Evolutionary conservation across 495 filamentous ascomycete species (phyloP).

Genomic region (Amorphotheca resinae): DNA sequence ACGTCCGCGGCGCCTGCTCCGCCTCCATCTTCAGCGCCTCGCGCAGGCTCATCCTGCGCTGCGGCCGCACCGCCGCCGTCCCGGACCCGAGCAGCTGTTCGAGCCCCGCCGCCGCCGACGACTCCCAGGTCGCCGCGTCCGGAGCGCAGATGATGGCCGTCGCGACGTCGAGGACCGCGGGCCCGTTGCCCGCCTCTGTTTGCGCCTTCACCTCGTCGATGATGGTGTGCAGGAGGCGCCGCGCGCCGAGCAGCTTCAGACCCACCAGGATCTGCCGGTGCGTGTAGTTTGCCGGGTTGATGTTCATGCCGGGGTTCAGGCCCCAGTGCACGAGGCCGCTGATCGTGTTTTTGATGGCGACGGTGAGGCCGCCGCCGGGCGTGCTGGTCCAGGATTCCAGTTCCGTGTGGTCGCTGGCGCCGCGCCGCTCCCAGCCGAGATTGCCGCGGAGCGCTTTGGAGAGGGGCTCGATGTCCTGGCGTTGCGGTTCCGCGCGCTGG

Average conservation of each 20-base stretch:
- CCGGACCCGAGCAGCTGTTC: background rate
- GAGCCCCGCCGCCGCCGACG: background rate
- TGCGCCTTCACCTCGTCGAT: slow-evolving; percentile 50
- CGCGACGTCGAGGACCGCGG: slow-evolving; percentile 61
- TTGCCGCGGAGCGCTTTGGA: slow-evolving; percentile 58
- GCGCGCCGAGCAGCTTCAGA: slow-evolving; percentile 57
- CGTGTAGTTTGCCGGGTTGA: slow-evolving; percentile 63
- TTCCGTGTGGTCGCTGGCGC: slow-evolving; percentile 54
- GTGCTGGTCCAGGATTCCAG: slow-evolving; percentile 62
- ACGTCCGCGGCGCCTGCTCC: slow-evolving; percentile 47
- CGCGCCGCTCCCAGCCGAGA: slow-evolving; percentile 48
- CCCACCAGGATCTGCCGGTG: slow-evolving; percentile 60
- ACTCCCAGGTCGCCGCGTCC: slow-evolving; percentile 33
- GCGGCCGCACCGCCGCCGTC: slow-evolving; percentile 22
- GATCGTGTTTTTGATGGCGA: slow-evolving; percentile 51
- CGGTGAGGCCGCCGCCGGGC: slow-evolving; percentile 44
- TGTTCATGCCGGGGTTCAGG: slow-evolving; percentile 46
- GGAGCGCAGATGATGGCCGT: slow-evolving; percentile 63
- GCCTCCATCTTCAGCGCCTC: slow-evolving; percentile 56
- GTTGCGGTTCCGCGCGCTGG: slow-evolving; percentile 51
- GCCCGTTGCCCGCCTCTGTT: slow-evolving; percentile 37
- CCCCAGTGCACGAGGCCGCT: slow-evolving; percentile 64
- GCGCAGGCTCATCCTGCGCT: slow-evolving; percentile 43
- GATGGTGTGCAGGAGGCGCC: slow-evolving; percentile 44
- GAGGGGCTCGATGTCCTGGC: slow-evolving; percentile 59